phyloP scores from a whole-genome alignment of 305 asterid genomes.

The Fraxinus platypoda region DNA sequence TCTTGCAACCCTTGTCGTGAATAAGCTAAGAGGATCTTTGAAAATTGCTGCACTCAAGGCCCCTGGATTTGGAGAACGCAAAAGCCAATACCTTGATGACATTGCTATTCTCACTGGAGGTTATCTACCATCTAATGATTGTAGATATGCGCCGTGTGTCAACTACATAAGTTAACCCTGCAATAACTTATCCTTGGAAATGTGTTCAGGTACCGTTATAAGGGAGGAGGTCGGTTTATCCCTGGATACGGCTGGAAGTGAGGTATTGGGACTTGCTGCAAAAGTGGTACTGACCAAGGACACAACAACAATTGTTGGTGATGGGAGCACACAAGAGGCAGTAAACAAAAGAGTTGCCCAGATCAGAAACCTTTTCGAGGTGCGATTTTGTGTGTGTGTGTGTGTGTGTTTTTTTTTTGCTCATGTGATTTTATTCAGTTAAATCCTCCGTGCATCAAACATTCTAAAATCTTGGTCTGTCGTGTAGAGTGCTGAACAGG shows the following conservation, averaged over 20 bases:
- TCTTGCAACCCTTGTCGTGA: slow-evolving; percentile 50
- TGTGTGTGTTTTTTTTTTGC: neutral
- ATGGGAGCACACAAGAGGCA: slow-evolving; percentile 53
- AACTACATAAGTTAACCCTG: neutral
- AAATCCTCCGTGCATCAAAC: neutral
- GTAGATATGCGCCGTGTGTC: neutral
- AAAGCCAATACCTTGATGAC: slow-evolving; percentile 54
- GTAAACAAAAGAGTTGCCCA: slow-evolving; percentile 44
- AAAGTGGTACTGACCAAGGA: slow-evolving; percentile 52
- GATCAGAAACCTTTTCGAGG: slow-evolving; percentile 46
- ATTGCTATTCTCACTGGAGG: slow-evolving; percentile 56
- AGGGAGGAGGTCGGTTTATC: slow-evolving; percentile 47
- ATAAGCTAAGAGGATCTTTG: slow-evolving; percentile 47
- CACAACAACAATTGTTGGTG: slow-evolving; percentile 50
- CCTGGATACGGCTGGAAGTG: slow-evolving; percentile 45
- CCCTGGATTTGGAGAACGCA: slow-evolving; percentile 57
- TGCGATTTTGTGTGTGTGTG: neutral
- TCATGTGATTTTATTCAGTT: neutral
- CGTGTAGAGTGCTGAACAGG: slow-evolving; percentile 46
- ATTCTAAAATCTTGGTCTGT: neutral
- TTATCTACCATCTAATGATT: neutral
- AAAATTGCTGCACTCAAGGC: slow-evolving; percentile 54
- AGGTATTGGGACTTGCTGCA: slow-evolving; percentile 47
- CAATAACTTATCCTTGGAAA: neutral
- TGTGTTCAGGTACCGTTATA: slow-evolving; percentile 31